phyloP scores from a whole-genome alignment of 2,329 filamentous ascomycete genomes.

The Arachnomyces sp. region DNA sequence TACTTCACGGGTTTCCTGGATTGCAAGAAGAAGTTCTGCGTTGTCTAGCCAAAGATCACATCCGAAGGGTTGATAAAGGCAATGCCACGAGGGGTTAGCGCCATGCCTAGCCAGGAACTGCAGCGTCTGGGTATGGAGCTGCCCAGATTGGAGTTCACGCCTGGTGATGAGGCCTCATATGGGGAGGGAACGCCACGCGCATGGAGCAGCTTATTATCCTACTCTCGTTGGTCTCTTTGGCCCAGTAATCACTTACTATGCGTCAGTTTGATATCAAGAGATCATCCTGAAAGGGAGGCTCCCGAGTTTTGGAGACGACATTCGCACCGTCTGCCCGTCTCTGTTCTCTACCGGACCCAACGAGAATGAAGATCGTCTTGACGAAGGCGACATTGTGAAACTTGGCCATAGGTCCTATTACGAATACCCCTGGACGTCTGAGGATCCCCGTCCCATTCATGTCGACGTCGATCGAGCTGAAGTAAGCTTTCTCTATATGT shows the following conservation, averaged over 20 bases:
- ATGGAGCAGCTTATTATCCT: constrained; percentile 1
- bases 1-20: constrained; percentile 7
- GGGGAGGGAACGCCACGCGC: background rate
- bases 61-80: constrained; percentile 8
- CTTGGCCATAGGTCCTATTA: constrained; percentile 3
- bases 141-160: too few relatives aligned
- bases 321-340: constrained; percentile 4
- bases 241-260: background rate
- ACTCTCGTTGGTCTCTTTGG: constrained; percentile 2
- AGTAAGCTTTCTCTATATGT: background rate
- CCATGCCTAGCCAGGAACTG: constrained; percentile 7
- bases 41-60: constrained; percentile 13
- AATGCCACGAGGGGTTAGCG: constrained; percentile 11
- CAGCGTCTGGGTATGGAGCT: constrained; percentile 9
- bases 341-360: background rate
- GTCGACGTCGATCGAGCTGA: background rate
- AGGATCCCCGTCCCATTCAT: constrained; percentile 1
- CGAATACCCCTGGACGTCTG: constrained; percentile 1
- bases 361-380: background rate
- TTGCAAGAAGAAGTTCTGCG: constrained; percentile 9
- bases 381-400: background rate
- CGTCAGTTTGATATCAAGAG: constrained; percentile 1
- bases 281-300: constrained; percentile 2
- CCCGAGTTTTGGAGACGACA: constrained; percentile 1
- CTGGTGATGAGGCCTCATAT: too few relatives aligned